Evolutionary conservation across 192 early-diverging fungal genomes (phyloP), one percentile per base, ranked within the genome.

Genomic region (Umbelopsis sp.): DNA sequence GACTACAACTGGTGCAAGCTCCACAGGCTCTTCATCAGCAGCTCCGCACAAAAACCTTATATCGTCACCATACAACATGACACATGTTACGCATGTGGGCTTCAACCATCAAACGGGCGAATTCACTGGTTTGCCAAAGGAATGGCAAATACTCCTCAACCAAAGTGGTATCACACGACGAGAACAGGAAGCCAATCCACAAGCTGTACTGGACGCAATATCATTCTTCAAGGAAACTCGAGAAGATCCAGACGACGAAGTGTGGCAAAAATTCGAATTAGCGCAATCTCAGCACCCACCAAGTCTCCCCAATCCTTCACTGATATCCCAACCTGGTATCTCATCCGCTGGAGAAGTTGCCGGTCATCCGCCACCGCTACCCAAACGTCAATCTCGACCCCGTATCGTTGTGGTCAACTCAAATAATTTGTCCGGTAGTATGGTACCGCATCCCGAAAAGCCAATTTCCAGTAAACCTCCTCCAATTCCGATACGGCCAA

Each of bases 91-190:
- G 20, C 96, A 97, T 78, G 96, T 96, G 36, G 96, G 96, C 14
- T 96, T 92, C 79, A 94, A 97, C 76, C 92, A 92, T 68, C 94
- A 97, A 65, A 96, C 94, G 36, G 95, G 94, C 53, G 95, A 97
- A 83, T 93, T 93, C 73, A 92, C 91, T 43, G 96, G 96, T 45
- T 78, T 97, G 54, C 96, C 96, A 38, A 90, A 90, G 74, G 93
- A 94, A 78, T 97, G 96, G 95, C 88, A 91, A 38, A 84, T 88
- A 56, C 83, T 97, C 79, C 86, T 97, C 34, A 87, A 91, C 69
- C 93, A 96, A 71, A 90, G 94, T 32, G 96, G 96, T 41, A 97
- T 97, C 71, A 87, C 94, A 66, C 91, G 92, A 77, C 88, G 95
- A 81, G 92, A 97, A 65, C 94, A 96, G 84, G 87, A 92, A 72